Base-by-base conservation (phyloP, 139 green algal species). In the Chlamydomonas sp. region DNA sequence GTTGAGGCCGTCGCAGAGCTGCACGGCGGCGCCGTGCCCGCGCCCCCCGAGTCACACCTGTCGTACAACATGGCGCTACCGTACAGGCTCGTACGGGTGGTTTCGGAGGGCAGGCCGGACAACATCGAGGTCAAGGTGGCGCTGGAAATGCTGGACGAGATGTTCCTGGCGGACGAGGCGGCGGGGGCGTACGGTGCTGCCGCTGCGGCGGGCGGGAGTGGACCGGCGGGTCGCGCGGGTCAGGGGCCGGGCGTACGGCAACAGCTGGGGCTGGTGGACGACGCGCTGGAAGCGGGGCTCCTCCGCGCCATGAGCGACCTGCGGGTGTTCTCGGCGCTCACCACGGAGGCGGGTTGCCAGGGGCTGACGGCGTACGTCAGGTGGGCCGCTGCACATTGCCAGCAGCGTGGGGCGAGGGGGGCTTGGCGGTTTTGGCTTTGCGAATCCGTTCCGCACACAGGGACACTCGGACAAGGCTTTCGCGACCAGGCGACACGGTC, bases 91-190 rank as follows among this genome's bases (percentile, higher is more conserved):
- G 80, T 85, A 3, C 71, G 59, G 1, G 82, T 86, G 82, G 64
- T 86, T 8, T 4, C 5, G n/a, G 82, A 86, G 82, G 82, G 82
- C 20, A 60, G 82, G 18, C n/a, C 82, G 0, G 82, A 79, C 82
- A 71, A 61, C 31, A 16, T 73, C 61, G 82, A 86, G 71, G 62
- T 20, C 6, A 69, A 62, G 71, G 71, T 86, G 62, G 82, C 69
- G 63, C 71, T 86, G 62, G 82, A 86, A 71, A n/a, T 86, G 18
- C 9, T 86, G 71, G 82, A 86, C 31, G 82, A 86, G 71, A n/a
- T 86, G 61, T 86, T 86, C 64, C 67, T 31, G 17, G 73, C 80
- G 4, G 76, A 57, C 59, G 67, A 85, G 6, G 78, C 59, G 18
- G 64, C 31, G 62, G 62, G 79, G n/a, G n/a, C 31, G 10, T 16